These are phyloP conservation scores for Hygrophila difformis DNA, from an alignment of 257 asterid species.

Conservation along the genomic window DNA sequence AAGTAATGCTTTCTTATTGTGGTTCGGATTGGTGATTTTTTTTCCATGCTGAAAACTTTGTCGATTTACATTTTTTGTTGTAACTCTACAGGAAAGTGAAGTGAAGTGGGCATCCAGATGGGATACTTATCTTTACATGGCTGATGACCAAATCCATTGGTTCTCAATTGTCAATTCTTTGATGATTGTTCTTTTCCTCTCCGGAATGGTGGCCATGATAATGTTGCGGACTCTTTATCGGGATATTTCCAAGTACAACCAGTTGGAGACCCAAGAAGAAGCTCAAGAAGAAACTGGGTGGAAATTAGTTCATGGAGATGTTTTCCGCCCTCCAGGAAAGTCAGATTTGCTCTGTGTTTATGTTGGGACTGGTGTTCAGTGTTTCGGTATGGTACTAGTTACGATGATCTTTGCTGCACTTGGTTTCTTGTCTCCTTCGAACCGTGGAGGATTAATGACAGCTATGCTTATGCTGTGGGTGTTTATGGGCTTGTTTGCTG, in stretches of 20 bases:
- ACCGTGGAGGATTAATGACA: constrained; percentile 19
- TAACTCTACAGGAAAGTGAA: constrained; percentile 10
- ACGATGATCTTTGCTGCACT: constrained; percentile 19
- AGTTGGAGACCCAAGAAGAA: constrained; percentile 10
- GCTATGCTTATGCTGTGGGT: constrained; percentile 17
- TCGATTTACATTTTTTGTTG: no score
- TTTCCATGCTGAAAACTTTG: no score
- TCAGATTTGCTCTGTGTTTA: constrained; percentile 2
- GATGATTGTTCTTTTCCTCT: constrained; percentile 21
- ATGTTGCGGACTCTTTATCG: constrained; percentile 18
- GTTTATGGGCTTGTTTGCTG: constrained; percentile 17
- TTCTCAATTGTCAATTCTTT: constrained; percentile 19
- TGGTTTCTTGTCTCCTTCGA: constrained; percentile 18
- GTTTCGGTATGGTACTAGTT: constrained; percentile 4
- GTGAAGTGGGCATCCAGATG: constrained; percentile 19
- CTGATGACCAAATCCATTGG: constrained; percentile 20
- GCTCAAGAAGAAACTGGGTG: constrained; percentile 8
- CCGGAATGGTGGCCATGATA: constrained; percentile 20
- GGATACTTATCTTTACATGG: constrained; percentile 17
- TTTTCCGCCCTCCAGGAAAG: background rate
- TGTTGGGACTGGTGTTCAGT: constrained; percentile 1
- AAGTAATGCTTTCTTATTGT: constrained; percentile 33
- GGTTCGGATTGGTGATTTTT: background rate
- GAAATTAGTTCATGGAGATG: constrained; percentile 2
- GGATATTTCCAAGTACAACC: constrained; percentile 18